phyloP scores from a whole-genome alignment of 495 filamentous ascomycete genomes.

The Sporormia fimetaria region DNA sequence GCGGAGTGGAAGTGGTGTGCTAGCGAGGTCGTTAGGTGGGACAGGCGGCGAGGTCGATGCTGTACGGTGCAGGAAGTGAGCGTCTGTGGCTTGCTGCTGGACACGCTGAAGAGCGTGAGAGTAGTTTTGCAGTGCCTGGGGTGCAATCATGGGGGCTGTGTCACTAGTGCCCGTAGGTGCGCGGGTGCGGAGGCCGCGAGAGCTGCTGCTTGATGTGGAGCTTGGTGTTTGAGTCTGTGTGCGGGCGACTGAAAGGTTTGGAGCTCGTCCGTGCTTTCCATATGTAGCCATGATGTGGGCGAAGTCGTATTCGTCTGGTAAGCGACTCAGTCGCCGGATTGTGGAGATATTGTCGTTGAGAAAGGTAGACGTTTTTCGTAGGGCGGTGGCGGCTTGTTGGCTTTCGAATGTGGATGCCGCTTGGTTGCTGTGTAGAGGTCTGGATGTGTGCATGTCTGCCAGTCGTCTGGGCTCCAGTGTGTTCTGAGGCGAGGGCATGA shows the following conservation, averaged over 20 bases:
- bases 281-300: slow-evolving; percentile 13
- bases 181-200: not conserved
- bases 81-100: no score
- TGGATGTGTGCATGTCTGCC: slow-evolving; percentile 23
- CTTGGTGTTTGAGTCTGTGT: not conserved
- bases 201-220: not conserved
- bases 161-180: not conserved
- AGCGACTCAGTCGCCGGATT: slow-evolving; percentile 37
- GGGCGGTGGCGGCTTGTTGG: slow-evolving; percentile 35
- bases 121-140: not conserved
- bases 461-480: slow-evolving; percentile 2
- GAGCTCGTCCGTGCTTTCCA: slow-evolving; percentile 4
- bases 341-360: slow-evolving; percentile 38
- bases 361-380: slow-evolving; percentile 37
- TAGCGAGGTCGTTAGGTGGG: not conserved
- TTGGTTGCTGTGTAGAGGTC: slow-evolving; percentile 23
- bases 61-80: no score
- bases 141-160: not conserved
- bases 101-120: not conserved
- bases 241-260: not conserved
- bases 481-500: slow-evolving; percentile 1
- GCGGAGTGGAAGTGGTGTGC: not conserved
- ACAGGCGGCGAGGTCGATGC: no score
- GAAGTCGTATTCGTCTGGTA: slow-evolving; percentile 16
- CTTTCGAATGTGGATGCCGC: slow-evolving; percentile 27